Percentiles rank a stretch among this genome's conserved stretches.
These are phyloP conservation scores for Rhizophagus clarus DNA, from an alignment of 192 early-diverging fungal species.

Conservation along the genomic window DNA sequence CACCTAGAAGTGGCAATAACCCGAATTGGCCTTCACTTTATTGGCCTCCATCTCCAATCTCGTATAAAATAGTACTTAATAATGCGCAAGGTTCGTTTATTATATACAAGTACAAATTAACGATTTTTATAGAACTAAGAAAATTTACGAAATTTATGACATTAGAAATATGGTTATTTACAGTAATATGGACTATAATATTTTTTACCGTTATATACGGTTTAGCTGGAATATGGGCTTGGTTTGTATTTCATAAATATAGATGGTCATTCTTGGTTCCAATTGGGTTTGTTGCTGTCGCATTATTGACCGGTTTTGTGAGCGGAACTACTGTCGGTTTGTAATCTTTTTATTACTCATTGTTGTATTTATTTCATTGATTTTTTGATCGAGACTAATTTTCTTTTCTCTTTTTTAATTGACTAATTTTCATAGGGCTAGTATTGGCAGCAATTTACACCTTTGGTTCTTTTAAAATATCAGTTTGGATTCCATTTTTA, in stretches of 20 bases:
- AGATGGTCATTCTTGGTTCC: constrained; percentile 41
- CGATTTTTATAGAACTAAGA: neutral
- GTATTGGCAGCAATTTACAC: constrained; percentile 61
- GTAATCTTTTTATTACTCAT: neutral
- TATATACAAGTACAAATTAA: neutral
- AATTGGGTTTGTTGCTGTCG: constrained; percentile 37
- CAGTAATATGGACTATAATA: constrained; percentile 64
- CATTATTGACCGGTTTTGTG: constrained; percentile 43
- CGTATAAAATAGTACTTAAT: neutral
- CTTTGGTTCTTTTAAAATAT: constrained; percentile 66
- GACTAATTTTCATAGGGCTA: constrained; percentile 44
- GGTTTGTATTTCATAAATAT: constrained; percentile 50
- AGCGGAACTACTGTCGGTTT: constrained; percentile 49
- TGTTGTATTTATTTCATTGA: no score
- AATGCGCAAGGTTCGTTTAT: neutral
- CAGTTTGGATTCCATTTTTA: constrained; percentile 71
- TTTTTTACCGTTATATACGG: constrained; percentile 60
- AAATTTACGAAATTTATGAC: neutral
- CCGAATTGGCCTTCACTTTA: constrained; percentile 26
- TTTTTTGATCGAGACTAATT: constrained; percentile 7
- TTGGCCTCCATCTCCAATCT: neutral
- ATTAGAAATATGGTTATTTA: constrained; percentile 63
- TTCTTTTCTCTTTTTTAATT: neutral
- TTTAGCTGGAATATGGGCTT: constrained; percentile 60
- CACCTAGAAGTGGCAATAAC: no score